Conservation (phyloP, 1,284 basidiomycete genomes). For the Vanrija sp. region DNA sequence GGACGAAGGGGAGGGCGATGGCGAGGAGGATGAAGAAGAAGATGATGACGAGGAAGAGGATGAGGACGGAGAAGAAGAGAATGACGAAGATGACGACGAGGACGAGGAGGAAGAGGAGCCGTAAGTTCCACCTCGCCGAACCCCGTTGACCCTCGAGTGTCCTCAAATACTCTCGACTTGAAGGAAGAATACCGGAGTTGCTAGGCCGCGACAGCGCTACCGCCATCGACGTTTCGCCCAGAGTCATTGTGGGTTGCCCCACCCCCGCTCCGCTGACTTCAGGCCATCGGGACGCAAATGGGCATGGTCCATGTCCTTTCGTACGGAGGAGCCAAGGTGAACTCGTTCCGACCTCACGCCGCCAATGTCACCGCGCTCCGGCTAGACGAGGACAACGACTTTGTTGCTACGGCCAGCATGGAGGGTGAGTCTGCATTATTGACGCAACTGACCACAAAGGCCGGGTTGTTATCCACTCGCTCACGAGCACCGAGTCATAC, state of each 20-base stretch:
- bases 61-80: constrained; percentile 10
- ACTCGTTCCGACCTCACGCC: constrained; percentile 87
- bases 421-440: constrained; percentile 63
- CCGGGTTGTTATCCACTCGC: constrained; percentile 82
- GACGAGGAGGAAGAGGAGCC: constrained; percentile 48
- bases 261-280: constrained; percentile 2
- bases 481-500: constrained; percentile 77
- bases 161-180: constrained; percentile 83
- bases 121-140: constrained; percentile 16
- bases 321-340: constrained; percentile 73
- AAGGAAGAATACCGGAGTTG: constrained; percentile 70
- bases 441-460: constrained; percentile 53
- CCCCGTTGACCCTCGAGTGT: constrained; percentile 47
- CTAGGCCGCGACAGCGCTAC: constrained; percentile 85
- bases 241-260: constrained; percentile 61
- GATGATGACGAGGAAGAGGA: constrained; percentile 8
- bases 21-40: constrained; percentile 6
- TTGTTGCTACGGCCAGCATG: constrained; percentile 86
- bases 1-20: constrained; percentile 16
- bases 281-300: constrained; percentile 86
- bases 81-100: constrained; percentile 25
- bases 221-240: constrained; percentile 70
- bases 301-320: constrained; percentile 87
- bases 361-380: constrained; percentile 83
- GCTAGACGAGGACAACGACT: constrained; percentile 81